Evolutionary conservation across 192 early-diverging fungal species (phyloP).

Genomic region (Backusella sp.): DNA sequence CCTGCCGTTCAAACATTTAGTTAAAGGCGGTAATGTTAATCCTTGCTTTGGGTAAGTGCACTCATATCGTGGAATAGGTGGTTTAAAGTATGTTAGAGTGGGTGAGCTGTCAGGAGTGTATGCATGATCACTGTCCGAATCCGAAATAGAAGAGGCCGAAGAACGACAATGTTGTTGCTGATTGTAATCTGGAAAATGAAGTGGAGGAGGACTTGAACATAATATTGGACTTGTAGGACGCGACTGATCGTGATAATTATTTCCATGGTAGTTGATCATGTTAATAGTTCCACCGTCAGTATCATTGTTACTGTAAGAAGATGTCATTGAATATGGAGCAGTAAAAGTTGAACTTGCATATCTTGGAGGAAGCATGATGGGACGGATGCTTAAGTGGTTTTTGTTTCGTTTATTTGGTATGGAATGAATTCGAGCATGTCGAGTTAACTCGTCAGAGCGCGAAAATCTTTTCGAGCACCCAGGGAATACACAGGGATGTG

Average conservation of each 20-base stretch:
- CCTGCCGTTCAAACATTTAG: neutral
- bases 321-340: neutral
- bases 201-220: neutral
- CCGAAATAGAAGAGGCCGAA: neutral
- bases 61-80: neutral
- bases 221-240: neutral
- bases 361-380: constrained; percentile 11
- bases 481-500: constrained; percentile 65
- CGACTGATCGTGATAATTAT: neutral
- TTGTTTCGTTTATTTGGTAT: constrained; percentile 27
- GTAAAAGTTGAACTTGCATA: neutral
- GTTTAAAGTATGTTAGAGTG: constrained; percentile 9
- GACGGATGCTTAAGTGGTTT: constrained; percentile 11
- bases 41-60: neutral
- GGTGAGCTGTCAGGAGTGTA: constrained; percentile 46
- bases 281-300: neutral
- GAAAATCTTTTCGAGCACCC: constrained; percentile 78
- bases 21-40: constrained; percentile 3
- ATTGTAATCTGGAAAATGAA: constrained; percentile 10
- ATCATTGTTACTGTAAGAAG: neutral
- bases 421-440: constrained; percentile 49
- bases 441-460: constrained; percentile 71
- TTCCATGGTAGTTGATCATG: constrained; percentile 3
- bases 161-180: constrained; percentile 1
- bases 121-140: constrained; percentile 18